Conservation (phyloP, 2,329 filamentous ascomycete genomes). For the Neopestalotiopsis rosae region DNA sequence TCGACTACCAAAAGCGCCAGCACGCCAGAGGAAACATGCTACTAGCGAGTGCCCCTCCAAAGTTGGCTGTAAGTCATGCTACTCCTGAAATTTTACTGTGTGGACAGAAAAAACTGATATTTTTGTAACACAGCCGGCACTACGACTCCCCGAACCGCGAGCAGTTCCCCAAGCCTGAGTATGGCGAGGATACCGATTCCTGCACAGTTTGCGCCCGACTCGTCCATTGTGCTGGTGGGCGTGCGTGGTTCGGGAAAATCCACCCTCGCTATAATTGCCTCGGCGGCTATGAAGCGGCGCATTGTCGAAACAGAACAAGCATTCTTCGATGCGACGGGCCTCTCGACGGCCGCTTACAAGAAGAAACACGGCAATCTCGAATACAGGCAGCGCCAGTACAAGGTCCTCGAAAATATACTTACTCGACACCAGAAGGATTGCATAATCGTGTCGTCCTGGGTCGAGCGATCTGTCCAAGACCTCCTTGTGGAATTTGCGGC, state of each 20-base stretch:
- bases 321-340: conserved; percentile 69
- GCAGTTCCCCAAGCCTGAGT: conserved; percentile 29
- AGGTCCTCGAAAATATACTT: conserved; percentile 65
- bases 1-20: conserved; percentile 12
- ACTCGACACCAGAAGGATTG: conserved; percentile 62
- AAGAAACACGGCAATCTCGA: conserved; percentile 64
- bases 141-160: conserved; percentile 20
- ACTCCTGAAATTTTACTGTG: not conserved
- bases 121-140: not conserved
- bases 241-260: conserved; percentile 78
- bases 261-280: conserved; percentile 76
- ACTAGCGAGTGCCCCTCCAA: conserved; percentile 9
- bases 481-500: conserved; percentile 66
- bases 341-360: conserved; percentile 67
- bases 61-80: conserved; percentile 9
- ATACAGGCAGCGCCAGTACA: conserved; percentile 68
- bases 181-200: conserved; percentile 23
- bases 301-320: conserved; percentile 72
- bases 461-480: conserved; percentile 67
- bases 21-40: conserved; percentile 4
- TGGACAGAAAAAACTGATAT: not conserved
- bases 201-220: conserved; percentile 58
- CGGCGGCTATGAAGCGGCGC: conserved; percentile 70
- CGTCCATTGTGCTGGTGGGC: conserved; percentile 75
- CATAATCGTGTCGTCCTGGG: conserved; percentile 75